Evolutionary conservation across 2,329 filamentous ascomycete genomes (phyloP).

Genomic region (Parastagonospora avenae): DNA sequence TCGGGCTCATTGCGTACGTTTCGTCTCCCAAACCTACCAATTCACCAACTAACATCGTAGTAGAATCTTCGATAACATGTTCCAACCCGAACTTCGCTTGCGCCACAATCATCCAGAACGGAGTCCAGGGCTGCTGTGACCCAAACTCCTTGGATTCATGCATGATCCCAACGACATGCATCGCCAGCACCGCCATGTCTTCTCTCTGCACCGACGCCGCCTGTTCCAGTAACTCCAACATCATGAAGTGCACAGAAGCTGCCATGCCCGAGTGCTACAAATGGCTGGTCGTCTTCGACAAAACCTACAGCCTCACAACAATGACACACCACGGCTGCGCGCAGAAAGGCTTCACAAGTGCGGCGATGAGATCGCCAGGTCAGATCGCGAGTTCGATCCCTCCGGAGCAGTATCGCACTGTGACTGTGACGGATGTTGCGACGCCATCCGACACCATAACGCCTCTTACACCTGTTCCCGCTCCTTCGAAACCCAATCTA

Average conservation of each 20-base stretch:
- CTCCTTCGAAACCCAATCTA: slow-evolving; percentile 17
- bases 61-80: slow-evolving; percentile 40
- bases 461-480: neutral
- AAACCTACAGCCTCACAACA: slow-evolving; percentile 8
- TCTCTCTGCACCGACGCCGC: slow-evolving; percentile 30
- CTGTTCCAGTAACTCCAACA: slow-evolving; percentile 29
- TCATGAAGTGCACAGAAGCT: slow-evolving; percentile 37
- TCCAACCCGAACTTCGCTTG: slow-evolving; percentile 29
- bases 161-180: slow-evolving; percentile 38
- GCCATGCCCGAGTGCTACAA: slow-evolving; percentile 32
- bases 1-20: slow-evolving; percentile 31
- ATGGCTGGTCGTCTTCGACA: slow-evolving; percentile 32
- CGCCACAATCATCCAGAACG: slow-evolving; percentile 39
- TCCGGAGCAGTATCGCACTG: slow-evolving; percentile 4
- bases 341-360: slow-evolving; percentile 19
- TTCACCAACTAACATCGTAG: slow-evolving; percentile 6
- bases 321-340: slow-evolving; percentile 43
- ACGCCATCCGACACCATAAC: slow-evolving; percentile 1
- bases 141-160: slow-evolving; percentile 24
- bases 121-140: slow-evolving; percentile 43
- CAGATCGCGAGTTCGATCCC: slow-evolving; percentile 3
- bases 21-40: neutral
- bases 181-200: slow-evolving; percentile 28
- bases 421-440: slow-evolving; percentile 8
- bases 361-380: slow-evolving; percentile 14